Conservation (phyloP, 164 flowering plant species). For the Santalum album region DNA sequence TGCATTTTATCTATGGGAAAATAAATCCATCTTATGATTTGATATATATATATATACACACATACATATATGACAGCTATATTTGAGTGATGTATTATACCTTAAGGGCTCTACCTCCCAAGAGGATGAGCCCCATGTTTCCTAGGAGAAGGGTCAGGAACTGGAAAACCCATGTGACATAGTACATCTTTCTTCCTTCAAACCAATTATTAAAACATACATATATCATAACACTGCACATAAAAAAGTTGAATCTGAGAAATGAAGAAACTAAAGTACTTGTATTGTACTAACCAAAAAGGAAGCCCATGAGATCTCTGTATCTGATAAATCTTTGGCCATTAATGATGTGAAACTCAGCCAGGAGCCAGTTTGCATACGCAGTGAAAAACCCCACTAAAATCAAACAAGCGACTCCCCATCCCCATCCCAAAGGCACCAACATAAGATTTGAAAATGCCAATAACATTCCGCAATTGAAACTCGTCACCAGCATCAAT, state of each 20-base stretch:
- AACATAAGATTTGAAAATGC: constrained; percentile 43
- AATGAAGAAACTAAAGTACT: no score
- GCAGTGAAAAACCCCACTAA: constrained; percentile 25
- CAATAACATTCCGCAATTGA: constrained; percentile 47
- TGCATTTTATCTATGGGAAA: no score
- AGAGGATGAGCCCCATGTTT: constrained; percentile 54
- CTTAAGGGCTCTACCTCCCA: constrained; percentile 53
- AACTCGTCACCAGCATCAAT: constrained; percentile 31
- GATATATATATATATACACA: no score
- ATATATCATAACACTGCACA: no score
- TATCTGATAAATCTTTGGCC: constrained; percentile 60
- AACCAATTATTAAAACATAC: no score
- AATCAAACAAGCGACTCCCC: constrained; percentile 33
- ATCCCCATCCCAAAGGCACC: constrained; percentile 53
- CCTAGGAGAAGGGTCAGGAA: constrained; percentile 30
- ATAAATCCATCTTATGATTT: no score
- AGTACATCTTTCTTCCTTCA: constrained; percentile 42
- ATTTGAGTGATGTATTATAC: constrained; percentile 9
- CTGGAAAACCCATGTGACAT: constrained; percentile 44
- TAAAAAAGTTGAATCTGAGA: no score
- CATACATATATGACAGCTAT: no score
- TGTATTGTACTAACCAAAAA: constrained; percentile 27
- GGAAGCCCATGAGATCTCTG: constrained; percentile 48
- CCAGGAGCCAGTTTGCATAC: constrained; percentile 48
- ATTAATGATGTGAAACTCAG: constrained; percentile 35